Evolutionary conservation across 495 filamentous ascomycete genomes (phyloP).

Genomic region (Glarea lozoyensis): DNA sequence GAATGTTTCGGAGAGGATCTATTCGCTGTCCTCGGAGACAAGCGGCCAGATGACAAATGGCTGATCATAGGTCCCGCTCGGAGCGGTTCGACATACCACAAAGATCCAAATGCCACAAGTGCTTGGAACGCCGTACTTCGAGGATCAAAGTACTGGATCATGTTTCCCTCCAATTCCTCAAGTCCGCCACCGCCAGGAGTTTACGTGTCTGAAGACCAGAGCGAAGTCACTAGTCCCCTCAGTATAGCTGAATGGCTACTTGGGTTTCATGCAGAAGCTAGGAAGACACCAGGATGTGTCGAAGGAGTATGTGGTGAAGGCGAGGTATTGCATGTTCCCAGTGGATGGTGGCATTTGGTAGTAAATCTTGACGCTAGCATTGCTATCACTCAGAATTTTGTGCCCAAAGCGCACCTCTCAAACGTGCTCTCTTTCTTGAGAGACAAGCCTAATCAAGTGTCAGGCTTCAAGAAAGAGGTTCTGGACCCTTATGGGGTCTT

Average conservation of each 20-base stretch:
- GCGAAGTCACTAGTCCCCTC: constrained; percentile 88
- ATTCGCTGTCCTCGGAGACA: constrained; percentile 69
- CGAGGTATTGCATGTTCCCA: constrained; percentile 87
- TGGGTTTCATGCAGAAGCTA: constrained; percentile 82
- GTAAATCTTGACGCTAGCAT: constrained; percentile 78
- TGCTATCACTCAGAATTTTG: constrained; percentile 94
- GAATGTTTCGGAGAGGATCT: constrained; percentile 82
- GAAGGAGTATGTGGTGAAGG: constrained; percentile 84
- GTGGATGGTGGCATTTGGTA: constrained; percentile 95
- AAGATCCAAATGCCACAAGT: constrained; percentile 60
- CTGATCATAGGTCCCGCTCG: constrained; percentile 84
- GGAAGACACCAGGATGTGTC: constrained; percentile 64
- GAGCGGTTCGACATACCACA: constrained; percentile 94
- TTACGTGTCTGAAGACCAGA: constrained; percentile 82
- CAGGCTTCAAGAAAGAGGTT: constrained; percentile 71
- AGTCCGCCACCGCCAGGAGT: constrained; percentile 71
- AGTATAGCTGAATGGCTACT: constrained; percentile 96
- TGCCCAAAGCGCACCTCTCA: constrained; percentile 65
- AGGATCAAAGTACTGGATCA: constrained; percentile 97
- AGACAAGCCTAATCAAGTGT: constrained; percentile 76
- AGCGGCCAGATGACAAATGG: constrained; percentile 86
- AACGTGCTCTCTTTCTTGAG: constrained; percentile 74
- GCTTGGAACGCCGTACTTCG: constrained; percentile 95
- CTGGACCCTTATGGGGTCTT: constrained; percentile 69
- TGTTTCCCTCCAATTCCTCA: constrained; percentile 64